phyloP scores from a whole-genome alignment of 1,284 basidiomycete genomes.

The Ceratobasidium sp. region DNA sequence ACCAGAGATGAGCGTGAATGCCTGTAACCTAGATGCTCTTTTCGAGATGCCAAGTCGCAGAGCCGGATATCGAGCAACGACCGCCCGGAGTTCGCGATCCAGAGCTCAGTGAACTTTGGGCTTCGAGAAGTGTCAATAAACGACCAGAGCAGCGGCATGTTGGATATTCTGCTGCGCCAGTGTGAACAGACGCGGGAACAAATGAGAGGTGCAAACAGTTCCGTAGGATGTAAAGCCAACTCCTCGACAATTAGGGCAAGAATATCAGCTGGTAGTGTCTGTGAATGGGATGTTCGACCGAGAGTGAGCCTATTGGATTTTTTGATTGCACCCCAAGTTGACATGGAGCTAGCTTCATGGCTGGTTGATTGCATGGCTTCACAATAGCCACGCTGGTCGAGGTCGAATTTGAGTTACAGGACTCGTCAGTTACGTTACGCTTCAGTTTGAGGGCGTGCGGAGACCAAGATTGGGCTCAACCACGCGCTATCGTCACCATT shows the following conservation, averaged over 20 bases:
- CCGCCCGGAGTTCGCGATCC: not conserved
- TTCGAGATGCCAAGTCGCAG: not conserved
- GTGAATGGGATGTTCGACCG: too few species aligned
- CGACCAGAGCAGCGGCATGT: not conserved
- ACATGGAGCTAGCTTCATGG: too few species aligned
- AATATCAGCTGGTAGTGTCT: not conserved
- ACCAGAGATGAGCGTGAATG: not conserved
- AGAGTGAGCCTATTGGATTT: too few species aligned
- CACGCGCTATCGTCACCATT: too few species aligned
- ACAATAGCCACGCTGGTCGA: too few species aligned
- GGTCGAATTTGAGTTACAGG: too few species aligned
- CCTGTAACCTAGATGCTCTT: not conserved
- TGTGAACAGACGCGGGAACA: slow-evolving; percentile 9
- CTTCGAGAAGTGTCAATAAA: slow-evolving; percentile 11
- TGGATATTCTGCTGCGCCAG: not conserved
- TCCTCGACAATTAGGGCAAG: slow-evolving; percentile 1
- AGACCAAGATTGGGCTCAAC: too few species aligned
- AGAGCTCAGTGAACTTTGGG: not conserved
- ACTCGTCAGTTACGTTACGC: too few species aligned
- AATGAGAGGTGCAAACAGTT: not conserved
- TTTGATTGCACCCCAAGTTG: too few species aligned
- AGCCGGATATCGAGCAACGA: not conserved
- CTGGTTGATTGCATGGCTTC: too few species aligned
- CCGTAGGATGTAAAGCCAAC: not conserved
- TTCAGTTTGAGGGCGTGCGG: too few species aligned